Evolutionary conservation across 768 basidiomycete species (phyloP).

Genomic region (Kwoniella europaea): DNA sequence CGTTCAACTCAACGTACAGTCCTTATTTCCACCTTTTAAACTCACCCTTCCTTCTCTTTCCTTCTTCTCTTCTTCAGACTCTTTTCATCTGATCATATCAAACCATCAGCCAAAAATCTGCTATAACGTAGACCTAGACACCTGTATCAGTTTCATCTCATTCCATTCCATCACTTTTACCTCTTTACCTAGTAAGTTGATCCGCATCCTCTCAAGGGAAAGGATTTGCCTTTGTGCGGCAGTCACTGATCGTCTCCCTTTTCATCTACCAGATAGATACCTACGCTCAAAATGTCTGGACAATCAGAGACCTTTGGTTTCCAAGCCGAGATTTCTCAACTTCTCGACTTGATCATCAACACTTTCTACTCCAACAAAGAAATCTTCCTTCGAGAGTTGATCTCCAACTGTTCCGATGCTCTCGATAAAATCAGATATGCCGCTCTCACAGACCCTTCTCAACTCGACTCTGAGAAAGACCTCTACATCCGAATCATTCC

Average conservation of each 20-base stretch:
- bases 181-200: too few species aligned
- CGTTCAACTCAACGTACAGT: too few species aligned
- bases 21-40: background rate
- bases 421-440: slow-evolving; percentile 99
- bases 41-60: background rate
- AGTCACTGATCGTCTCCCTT: slow-evolving; percentile 1
- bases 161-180: background rate
- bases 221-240: background rate
- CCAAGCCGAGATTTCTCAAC: slow-evolving; percentile 99
- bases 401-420: slow-evolving; percentile 93
- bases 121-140: slow-evolving; percentile 17
- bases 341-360: slow-evolving; percentile 99
- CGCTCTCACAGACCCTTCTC: slow-evolving; percentile 89
- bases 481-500: slow-evolving; percentile 92
- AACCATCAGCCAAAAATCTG: slow-evolving; percentile 10
- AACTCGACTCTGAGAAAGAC: slow-evolving; percentile 87
- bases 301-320: slow-evolving; percentile 56
- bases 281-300: slow-evolving; percentile 38
- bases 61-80: slow-evolving; percentile 7
- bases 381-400: slow-evolving; percentile 98
- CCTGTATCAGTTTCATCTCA: slow-evolving; percentile 1
- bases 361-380: slow-evolving; percentile 99
- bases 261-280: background rate
- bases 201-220: background rate
- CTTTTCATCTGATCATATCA: background rate